Percentiles rank a stretch among this genome's conserved stretches.
These are phyloP conservation scores for Pholiota microspora DNA, from an alignment of 768 basidiomycete genomes.

Conservation along the genomic window DNA sequence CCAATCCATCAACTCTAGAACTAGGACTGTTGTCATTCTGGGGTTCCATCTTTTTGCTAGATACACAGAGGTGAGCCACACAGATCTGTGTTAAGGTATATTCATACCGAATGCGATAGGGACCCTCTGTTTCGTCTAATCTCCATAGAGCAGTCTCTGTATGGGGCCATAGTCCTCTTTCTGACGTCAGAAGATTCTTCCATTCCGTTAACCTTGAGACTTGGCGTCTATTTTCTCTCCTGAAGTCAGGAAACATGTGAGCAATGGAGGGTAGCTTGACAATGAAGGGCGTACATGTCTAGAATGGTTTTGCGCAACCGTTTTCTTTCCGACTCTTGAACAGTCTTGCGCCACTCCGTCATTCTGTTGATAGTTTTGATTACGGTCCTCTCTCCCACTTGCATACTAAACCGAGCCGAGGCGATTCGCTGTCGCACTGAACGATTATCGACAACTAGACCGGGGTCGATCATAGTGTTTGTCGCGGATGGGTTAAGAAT, in stretches of 20 bases:
- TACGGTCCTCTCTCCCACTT: slow-evolving; percentile 60
- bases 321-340: slow-evolving; percentile 68
- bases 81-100: background rate
- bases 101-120: slow-evolving; percentile 83
- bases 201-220: slow-evolving; percentile 59
- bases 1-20: slow-evolving; percentile 44
- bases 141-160: slow-evolving; percentile 59
- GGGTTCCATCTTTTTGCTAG: slow-evolving; percentile 77
- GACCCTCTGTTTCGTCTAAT: slow-evolving; percentile 91
- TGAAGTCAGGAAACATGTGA: slow-evolving; percentile 28
- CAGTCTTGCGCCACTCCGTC: slow-evolving; percentile 71
- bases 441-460: slow-evolving; percentile 50
- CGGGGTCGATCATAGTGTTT: slow-evolving; percentile 51
- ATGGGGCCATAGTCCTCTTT: slow-evolving; percentile 82
- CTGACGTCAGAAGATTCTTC: slow-evolving; percentile 60
- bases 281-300: slow-evolving; percentile 55
- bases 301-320: slow-evolving; percentile 65
- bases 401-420: slow-evolving; percentile 59
- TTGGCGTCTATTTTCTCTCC: slow-evolving; percentile 77
- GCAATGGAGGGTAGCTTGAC: background rate
- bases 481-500: slow-evolving; percentile 48
- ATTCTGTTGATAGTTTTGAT: slow-evolving; percentile 63
- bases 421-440: slow-evolving; percentile 49
- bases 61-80: background rate
- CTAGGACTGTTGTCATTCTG: slow-evolving; percentile 47